Conservation (phyloP, 176 grass and related monocot species). For the Carex pumila region DNA sequence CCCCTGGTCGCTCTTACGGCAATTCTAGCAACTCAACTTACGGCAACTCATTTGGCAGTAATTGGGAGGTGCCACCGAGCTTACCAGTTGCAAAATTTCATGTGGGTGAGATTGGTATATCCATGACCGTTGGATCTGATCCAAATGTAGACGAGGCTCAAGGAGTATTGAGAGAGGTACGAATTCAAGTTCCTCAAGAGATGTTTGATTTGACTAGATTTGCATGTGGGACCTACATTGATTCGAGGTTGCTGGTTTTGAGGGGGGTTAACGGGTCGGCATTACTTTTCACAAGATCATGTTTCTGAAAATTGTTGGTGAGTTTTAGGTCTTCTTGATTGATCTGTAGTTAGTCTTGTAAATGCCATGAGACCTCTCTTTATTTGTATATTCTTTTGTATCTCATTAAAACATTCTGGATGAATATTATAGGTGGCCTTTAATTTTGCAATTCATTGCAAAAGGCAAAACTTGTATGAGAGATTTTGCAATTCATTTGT, state of each 20-base stretch:
- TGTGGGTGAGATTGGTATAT: conserved; percentile 43
- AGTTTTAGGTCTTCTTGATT: not conserved
- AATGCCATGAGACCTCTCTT: not conserved
- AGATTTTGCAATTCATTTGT: too few species aligned
- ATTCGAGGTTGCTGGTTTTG: conserved; percentile 84
- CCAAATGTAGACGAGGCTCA: conserved; percentile 37
- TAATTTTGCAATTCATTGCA: too few species aligned
- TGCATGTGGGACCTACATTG: conserved; percentile 81
- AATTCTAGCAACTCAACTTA: conserved; percentile 32
- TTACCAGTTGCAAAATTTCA: conserved; percentile 44
- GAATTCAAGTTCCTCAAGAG: conserved; percentile 67
- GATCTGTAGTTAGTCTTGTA: conserved; percentile 1
- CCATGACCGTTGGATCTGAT: conserved; percentile 38
- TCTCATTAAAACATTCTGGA: not conserved
- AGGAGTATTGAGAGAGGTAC: conserved; percentile 59
- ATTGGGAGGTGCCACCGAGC: conserved; percentile 57
- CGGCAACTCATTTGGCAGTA: conserved; percentile 40
- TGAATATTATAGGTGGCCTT: too few species aligned
- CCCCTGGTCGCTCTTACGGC: conserved; percentile 56
- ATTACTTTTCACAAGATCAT: conserved; percentile 66
- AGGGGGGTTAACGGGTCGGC: conserved; percentile 64
- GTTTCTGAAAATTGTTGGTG: not conserved
- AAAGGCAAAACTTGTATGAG: too few species aligned
- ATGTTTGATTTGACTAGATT: conserved; percentile 82
- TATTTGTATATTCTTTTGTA: not conserved